A percentile compares a stretch with the other conserved stretches of the same genome.
Conservation (phyloP, 2,329 filamentous ascomycete species). For the Talaromyces rugulosus region DNA sequence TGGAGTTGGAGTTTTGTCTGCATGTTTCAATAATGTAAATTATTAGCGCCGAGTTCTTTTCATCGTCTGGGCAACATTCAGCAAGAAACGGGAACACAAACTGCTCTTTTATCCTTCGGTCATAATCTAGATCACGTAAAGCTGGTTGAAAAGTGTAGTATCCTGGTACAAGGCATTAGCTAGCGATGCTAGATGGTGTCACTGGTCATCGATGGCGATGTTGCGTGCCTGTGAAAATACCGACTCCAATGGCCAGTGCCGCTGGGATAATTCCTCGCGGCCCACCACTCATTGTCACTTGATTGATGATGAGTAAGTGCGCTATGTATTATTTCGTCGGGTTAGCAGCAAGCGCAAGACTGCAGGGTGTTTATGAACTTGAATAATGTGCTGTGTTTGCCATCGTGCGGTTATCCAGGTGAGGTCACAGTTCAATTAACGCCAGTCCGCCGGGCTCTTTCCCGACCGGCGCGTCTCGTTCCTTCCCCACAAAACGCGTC, state of each 20-base stretch:
- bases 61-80: neutral
- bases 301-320: neutral
- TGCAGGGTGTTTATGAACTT: neutral
- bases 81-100: neutral
- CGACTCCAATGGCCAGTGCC: conserved; percentile 34
- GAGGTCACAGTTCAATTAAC: conserved; percentile 8
- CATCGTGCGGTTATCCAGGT: neutral
- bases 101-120: conserved; percentile 21
- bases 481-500: conserved; percentile 12
- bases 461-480: conserved; percentile 1
- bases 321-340: neutral
- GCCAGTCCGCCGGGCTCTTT: conserved; percentile 4
- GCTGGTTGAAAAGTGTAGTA: conserved; percentile 43
- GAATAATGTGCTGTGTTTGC: neutral
- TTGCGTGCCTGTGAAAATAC: conserved; percentile 35
- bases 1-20: neutral
- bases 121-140: conserved; percentile 31
- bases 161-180: conserved; percentile 24
- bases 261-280: conserved; percentile 33
- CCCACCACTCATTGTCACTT: conserved; percentile 25
- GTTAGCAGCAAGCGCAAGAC: neutral
- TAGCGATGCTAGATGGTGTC: conserved; percentile 9
- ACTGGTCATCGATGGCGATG: neutral
- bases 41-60: neutral
- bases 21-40: neutral